These are phyloP conservation scores for Alternaria triticimaculans DNA, from an alignment of 2,329 filamentous ascomycete genomes.

Conservation along the genomic window DNA sequence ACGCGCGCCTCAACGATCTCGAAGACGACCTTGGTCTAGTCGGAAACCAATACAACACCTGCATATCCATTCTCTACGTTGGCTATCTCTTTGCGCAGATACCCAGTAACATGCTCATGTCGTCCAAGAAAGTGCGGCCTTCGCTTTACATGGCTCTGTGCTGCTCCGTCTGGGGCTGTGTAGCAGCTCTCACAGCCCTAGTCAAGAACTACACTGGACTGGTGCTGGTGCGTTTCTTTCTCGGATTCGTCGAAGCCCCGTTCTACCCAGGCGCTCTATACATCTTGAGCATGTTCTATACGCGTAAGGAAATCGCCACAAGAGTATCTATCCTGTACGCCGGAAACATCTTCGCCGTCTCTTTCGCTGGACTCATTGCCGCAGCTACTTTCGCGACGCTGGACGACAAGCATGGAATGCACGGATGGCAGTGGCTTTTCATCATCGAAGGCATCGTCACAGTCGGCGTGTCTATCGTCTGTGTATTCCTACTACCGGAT, in stretches of 20 bases:
- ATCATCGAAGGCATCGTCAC: constrained; percentile 5
- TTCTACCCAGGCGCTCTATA: constrained; percentile 68
- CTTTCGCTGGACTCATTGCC: constrained; percentile 51
- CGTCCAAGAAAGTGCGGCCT: constrained; percentile 36
- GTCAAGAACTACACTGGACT: constrained; percentile 39
- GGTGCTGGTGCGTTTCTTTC: constrained; percentile 36
- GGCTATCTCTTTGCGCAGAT: constrained; percentile 47
- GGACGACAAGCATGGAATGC: constrained; percentile 22
- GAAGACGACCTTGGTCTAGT: constrained; percentile 26
- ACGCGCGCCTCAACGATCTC: constrained; percentile 50
- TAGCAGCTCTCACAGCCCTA: constrained; percentile 36
- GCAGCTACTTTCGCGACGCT: constrained; percentile 41
- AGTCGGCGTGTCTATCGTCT: background rate
- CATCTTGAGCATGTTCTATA: constrained; percentile 70
- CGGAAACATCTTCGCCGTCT: constrained; percentile 47
- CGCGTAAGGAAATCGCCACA: constrained; percentile 54
- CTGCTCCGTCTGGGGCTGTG: constrained; percentile 42
- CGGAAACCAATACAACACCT: constrained; percentile 66
- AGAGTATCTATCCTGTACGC: constrained; percentile 45
- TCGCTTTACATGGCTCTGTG: constrained; percentile 42
- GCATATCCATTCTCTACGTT: constrained; percentile 66
- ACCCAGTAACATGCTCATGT: constrained; percentile 55
- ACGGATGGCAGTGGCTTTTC: constrained; percentile 42
- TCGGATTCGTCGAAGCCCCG: constrained; percentile 41
- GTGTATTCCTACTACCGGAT: constrained; percentile 37